Evolutionary conservation across 2,329 filamentous ascomycete species (phyloP), one percentile per base, ranked within the genome.

Genomic region (Drechslerella dactyloides): DNA sequence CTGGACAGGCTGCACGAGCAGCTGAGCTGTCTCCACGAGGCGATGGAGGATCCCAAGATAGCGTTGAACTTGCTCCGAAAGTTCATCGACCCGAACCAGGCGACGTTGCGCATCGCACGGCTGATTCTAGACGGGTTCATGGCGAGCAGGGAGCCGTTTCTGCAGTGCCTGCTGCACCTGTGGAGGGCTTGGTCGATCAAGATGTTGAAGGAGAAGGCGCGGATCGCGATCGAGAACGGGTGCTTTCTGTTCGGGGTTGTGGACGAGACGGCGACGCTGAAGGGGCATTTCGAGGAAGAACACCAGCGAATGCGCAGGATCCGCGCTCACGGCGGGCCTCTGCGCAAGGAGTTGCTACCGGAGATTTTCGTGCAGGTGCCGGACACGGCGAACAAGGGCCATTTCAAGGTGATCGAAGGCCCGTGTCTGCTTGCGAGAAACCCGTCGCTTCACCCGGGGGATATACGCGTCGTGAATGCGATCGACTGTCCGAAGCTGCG

Each of bases 181-280:
- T 99, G 94, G 93, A 85, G 89, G 73, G 86, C 91, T 1, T 97
- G 91, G 90, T 91, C 89, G 0, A 85, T 96, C 75, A 96, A 96
- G 77, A 85, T 89, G 11, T 84, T 99, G 17, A 97, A 96, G 76
- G 92, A 97, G 75, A 97, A 97, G 76, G 92, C 93, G 0, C 89
- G 89, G 27, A 91, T 99, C 48, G 84, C 87, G 1, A 85, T 99
- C 8, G 87, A 91, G 5, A 81, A 93, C 66, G 92, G 93, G 0
- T 93, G 92, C 0, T 96, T 96, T 77, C 83, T 97, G 0, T 85
- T 97, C 5, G 94, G 93, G 1, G 92, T 90, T 73, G 86, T 93
- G 4, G 94, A 99, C 75, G 94, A 99, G 79, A 93, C 90, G 0
- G 84, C 82, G 0, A 89, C 84, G 0, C 80, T 99, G 7, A 84